Evolutionary conservation across 768 basidiomycete species (phyloP).

Genomic region (Amanita fuliginea): DNA sequence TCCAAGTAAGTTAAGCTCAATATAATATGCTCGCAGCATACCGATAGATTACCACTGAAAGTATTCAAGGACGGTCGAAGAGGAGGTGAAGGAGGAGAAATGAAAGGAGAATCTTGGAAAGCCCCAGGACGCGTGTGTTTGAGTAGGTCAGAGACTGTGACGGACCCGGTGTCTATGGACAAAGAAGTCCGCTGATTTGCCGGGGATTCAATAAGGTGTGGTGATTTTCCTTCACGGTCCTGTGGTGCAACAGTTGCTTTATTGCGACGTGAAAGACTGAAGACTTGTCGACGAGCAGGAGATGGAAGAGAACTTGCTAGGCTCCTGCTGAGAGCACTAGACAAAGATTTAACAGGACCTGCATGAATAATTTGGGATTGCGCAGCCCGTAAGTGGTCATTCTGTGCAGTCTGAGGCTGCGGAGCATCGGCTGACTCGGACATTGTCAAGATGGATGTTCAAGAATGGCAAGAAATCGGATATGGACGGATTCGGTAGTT

Average conservation of each 20-base stretch:
- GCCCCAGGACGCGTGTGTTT: slow-evolving; percentile 5
- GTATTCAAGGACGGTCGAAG: slow-evolving; percentile 36
- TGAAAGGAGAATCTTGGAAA: slow-evolving; percentile 43
- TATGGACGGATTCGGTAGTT: not conserved
- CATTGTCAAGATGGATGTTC: not conserved
- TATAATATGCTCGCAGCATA: slow-evolving; percentile 23
- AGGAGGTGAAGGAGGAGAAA: slow-evolving; percentile 62
- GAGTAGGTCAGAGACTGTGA: slow-evolving; percentile 15
- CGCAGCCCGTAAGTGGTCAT: slow-evolving; percentile 13
- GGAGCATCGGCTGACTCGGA: not conserved
- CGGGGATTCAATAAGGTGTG: not conserved
- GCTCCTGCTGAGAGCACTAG: slow-evolving; percentile 45
- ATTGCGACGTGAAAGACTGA: slow-evolving; percentile 43
- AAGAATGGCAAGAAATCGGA: not conserved
- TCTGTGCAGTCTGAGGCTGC: not conserved
- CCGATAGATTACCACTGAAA: slow-evolving; percentile 64
- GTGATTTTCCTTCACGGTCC: slow-evolving; percentile 19
- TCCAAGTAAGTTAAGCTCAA: slow-evolving; percentile 8
- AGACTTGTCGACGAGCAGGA: slow-evolving; percentile 32
- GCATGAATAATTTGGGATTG: slow-evolving; percentile 10
- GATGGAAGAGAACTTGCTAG: slow-evolving; percentile 15
- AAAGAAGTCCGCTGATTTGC: not conserved
- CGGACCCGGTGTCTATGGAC: not conserved
- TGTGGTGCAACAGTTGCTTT: slow-evolving; percentile 33
- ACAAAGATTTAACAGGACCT: slow-evolving; percentile 42